These are phyloP conservation scores for Aleurites moluccanus DNA, from an alignment of 441 rosid species.

Conservation along the genomic window DNA sequence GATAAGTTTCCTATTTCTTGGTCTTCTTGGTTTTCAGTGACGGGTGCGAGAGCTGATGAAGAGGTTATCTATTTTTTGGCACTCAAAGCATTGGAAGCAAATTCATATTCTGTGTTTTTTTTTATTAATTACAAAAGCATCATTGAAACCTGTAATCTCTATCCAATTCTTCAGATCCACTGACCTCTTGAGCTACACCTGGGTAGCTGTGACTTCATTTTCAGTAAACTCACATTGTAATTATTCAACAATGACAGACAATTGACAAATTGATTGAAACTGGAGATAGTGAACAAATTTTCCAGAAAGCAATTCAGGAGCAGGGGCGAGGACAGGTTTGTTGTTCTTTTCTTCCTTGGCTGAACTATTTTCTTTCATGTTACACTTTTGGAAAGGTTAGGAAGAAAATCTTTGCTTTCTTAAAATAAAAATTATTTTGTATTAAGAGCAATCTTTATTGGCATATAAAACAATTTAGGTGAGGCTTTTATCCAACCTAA, in stretches of 20 bases:
- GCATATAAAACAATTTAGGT: conserved; percentile 1
- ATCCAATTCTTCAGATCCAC: not conserved
- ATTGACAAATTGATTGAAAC: conserved; percentile 91
- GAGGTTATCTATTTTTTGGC: conserved; percentile 50
- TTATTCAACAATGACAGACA: conserved; percentile 48
- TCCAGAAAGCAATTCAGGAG: conserved; percentile 91
- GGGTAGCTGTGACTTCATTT: not conserved
- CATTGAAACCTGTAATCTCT: not conserved
- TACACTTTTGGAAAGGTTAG: not conserved
- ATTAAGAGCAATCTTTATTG: no score
- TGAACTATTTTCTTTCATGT: conserved; percentile 3
- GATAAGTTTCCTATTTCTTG: conserved; percentile 28
- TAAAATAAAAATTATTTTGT: no score
- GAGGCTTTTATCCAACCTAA: not conserved
- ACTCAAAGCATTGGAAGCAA: conserved; percentile 3
- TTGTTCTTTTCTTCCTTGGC: conserved; percentile 15
- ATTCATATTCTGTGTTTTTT: not conserved
- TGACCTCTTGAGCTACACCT: not conserved
- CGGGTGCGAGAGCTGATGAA: conserved; percentile 91
- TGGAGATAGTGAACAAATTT: conserved; percentile 95
- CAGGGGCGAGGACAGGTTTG: conserved; percentile 96
- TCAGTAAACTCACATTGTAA: conserved; percentile 24
- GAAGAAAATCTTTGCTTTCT: not conserved
- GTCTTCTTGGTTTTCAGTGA: conserved; percentile 51
- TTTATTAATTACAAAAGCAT: not conserved